These are phyloP conservation scores for grape (Vitis vinifera) DNA, from an alignment of 164 flowering plant species.

Conservation along the genomic window DNA sequence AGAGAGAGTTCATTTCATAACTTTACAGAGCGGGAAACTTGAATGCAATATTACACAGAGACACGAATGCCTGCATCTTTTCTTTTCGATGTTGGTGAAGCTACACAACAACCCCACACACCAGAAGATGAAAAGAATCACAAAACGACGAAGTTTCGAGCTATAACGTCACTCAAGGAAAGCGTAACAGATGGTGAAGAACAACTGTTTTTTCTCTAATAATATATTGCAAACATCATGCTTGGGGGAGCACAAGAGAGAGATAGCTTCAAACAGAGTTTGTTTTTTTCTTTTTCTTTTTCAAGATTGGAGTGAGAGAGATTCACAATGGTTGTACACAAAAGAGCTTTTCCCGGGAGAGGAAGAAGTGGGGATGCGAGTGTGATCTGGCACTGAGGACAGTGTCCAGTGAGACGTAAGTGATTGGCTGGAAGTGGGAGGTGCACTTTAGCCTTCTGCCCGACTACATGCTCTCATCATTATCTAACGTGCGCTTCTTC, in stretches of 20 bases:
- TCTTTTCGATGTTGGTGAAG: neutral
- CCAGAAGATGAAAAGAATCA: slow-evolving; percentile 13
- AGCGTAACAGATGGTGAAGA: slow-evolving; percentile 13
- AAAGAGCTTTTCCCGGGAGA: neutral
- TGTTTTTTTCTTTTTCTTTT: neutral
- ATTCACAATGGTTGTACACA: neutral
- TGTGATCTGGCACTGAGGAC: neutral
- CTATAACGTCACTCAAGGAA: slow-evolving; percentile 20
- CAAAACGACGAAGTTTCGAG: slow-evolving; percentile 28
- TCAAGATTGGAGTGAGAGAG: neutral
- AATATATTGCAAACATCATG: neutral
- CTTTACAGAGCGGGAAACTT: slow-evolving; percentile 38
- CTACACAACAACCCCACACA: slow-evolving; percentile 7
- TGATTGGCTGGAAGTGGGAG: neutral
- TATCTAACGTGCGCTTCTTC: slow-evolving; percentile 4
- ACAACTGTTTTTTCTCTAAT: neutral
- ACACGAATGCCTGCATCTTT: slow-evolving; percentile 13
- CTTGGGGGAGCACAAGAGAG: neutral
- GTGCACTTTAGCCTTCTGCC: neutral
- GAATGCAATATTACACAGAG: slow-evolving; percentile 18
- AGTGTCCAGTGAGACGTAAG: slow-evolving; percentile 1
- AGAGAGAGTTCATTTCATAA: neutral
- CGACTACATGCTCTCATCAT: slow-evolving; percentile 9
- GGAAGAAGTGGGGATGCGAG: neutral
- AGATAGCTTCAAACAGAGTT: neutral